Evolutionary conservation across 2,329 filamentous ascomycete genomes (phyloP), one percentile per base, ranked within the genome.

Genomic region (Madurella mycetomatis): DNA sequence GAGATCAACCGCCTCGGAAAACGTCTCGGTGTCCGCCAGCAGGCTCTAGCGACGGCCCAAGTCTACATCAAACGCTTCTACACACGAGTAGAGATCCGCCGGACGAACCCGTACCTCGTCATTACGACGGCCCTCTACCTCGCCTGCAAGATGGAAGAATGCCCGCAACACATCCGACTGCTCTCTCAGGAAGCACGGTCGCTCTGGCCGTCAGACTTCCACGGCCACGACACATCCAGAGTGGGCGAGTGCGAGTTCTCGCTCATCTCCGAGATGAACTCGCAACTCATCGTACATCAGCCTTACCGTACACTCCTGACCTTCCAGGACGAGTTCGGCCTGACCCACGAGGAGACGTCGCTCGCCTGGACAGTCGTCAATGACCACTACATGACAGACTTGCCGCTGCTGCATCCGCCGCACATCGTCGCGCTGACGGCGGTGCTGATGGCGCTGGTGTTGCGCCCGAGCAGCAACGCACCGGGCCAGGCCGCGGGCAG

Each of bases 101-200:
- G 87, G 59, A 96, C 92, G 46, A 99, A 97, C 65, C 91, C 92
- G 4, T 96, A 95, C 67, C 84, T 97, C 37, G 84, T 97, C 55
- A 81, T 96, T 60, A 87, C 91, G n/a, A 97, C 94, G 1, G 89
- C 92, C 5, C 81, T 97, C 57, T 99, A 99, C 70, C 78, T 99
- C 37, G 92, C 94, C 17, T 96, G 91, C 75, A 99, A 99, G 73
- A 96, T 95, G 84, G 94, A 99, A 70, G 94, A 99, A 71, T 92
- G 86, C 48, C 94, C 94, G 2, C 92, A 97, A 70, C 94, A 99
- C 70, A 97, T 99, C 65, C 84, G 94, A 31, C 82, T 95, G 60
- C 86, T 99, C 55, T 86, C 94, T 11, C 86, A 84, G 45, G 94
- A 99, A 70, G 90, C 92, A 3, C 85, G 90, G 34, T 83, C 87